phyloP scores from a whole-genome alignment of 2,329 filamentous ascomycete species.

The Ampelomyces quisqualis region DNA sequence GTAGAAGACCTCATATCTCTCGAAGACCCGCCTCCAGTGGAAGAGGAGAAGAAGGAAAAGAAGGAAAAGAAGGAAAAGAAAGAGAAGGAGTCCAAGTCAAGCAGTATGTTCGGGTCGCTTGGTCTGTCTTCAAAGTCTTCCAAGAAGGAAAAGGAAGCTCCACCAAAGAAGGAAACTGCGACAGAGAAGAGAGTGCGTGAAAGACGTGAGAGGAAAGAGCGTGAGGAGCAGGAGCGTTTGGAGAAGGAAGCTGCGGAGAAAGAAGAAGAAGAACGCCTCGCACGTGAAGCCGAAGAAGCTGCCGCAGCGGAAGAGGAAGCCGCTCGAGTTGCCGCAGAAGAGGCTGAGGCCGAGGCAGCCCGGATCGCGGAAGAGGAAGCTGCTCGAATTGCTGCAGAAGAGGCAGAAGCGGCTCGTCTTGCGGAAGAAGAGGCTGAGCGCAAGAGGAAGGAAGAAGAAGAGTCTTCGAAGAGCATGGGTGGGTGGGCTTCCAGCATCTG shows the following conservation, averaged over 20 bases:
- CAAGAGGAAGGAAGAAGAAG: constrained; percentile 19
- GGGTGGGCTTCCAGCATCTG: constrained; percentile 29
- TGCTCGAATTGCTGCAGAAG: constrained; percentile 25
- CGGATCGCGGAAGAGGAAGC: background rate
- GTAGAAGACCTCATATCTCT: constrained; percentile 38
- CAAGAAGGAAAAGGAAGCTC: constrained; percentile 4
- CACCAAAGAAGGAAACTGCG: constrained; percentile 26
- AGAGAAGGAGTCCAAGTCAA: background rate
- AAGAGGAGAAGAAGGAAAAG: constrained; percentile 31
- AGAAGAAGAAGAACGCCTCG: constrained; percentile 28
- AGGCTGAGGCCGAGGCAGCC: constrained; percentile 13
- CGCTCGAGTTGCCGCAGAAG: constrained; percentile 11
- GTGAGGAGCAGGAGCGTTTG: constrained; percentile 22
- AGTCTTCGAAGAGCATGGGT: constrained; percentile 32
- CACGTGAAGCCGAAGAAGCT: constrained; percentile 28
- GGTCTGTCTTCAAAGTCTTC: background rate
- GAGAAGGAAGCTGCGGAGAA: constrained; percentile 49
- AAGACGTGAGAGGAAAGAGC: constrained; percentile 33
- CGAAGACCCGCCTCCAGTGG: constrained; percentile 28
- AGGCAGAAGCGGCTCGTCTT: constrained; percentile 15
- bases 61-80: constrained; percentile 13
- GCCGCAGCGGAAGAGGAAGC: constrained; percentile 19
- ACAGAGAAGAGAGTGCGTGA: constrained; percentile 44
- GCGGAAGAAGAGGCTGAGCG: constrained; percentile 16
- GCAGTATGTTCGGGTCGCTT: background rate